These are phyloP conservation scores for Stereum hirsutum DNA, from an alignment of 1,284 basidiomycete genomes.

Conservation along the genomic window DNA sequence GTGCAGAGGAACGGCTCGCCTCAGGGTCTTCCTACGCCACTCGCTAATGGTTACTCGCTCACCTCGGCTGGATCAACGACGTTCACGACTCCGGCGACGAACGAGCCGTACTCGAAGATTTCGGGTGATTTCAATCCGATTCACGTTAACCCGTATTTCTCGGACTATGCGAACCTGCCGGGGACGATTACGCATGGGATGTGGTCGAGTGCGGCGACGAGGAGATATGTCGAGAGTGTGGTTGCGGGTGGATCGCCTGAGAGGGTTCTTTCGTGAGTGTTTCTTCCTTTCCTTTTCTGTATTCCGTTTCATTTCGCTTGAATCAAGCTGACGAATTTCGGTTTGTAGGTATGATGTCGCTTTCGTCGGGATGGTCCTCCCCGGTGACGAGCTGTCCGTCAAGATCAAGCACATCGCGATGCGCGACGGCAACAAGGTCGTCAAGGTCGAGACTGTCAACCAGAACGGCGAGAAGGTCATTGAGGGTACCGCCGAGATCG, in stretches of 20 bases:
- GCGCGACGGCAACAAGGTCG: constrained; percentile 88
- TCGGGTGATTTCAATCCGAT: constrained; percentile 99
- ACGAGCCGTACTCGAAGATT: constrained; percentile 91
- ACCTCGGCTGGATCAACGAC: constrained; percentile 47
- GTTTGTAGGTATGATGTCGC: constrained; percentile 82
- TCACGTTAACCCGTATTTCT: constrained; percentile 98
- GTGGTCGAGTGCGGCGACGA: constrained; percentile 93
- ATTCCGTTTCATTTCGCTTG: constrained; percentile 10
- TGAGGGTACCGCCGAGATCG: constrained; percentile 87
- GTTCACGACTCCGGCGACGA: constrained; percentile 78
- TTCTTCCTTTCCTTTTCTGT: constrained; percentile 3
- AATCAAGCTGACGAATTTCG: too few relatives aligned
- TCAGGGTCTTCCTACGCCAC: constrained; percentile 69
- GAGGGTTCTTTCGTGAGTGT: constrained; percentile 74
- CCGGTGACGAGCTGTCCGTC: constrained; percentile 82
- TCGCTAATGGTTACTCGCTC: constrained; percentile 83
- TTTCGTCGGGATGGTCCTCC: constrained; percentile 98
- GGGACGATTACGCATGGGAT: constrained; percentile 98
- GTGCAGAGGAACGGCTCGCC: constrained; percentile 83
- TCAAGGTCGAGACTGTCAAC: constrained; percentile 88
- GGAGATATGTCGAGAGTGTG: constrained; percentile 89
- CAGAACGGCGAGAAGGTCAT: constrained; percentile 85
- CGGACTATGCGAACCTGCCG: constrained; percentile 88
- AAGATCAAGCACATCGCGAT: constrained; percentile 88
- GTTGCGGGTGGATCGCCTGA: constrained; percentile 91